Evolutionary conservation across 108 stramenopile species (phyloP).

Genomic region (Cylindrotheca fusiformis): DNA sequence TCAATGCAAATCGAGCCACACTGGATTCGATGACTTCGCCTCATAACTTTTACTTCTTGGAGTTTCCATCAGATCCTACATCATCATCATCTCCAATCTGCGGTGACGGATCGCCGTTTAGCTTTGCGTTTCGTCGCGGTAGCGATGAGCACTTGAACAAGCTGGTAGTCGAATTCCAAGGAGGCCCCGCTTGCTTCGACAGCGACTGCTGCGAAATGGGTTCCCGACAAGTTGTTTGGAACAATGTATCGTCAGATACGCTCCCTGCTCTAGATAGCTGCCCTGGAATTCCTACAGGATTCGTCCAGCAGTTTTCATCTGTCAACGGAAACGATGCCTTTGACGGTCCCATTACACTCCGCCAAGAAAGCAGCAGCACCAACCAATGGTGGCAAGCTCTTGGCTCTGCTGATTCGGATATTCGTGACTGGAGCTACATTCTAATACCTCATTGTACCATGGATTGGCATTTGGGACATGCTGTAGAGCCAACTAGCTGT

Average conservation of each 20-base stretch:
- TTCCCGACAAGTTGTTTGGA: not conserved
- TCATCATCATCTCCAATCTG: conserved; percentile 4
- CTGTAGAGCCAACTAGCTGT: not conserved
- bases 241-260: not conserved
- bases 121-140: conserved; percentile 12
- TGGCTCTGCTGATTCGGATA: not conserved
- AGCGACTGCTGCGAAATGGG: not conserved
- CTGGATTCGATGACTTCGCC: not conserved
- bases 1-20: too few species aligned
- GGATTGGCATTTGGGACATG: conserved; percentile 20
- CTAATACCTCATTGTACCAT: conserved; percentile 12
- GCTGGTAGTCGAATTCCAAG: conserved; percentile 9
- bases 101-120: conserved; percentile 3
- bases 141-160: conserved; percentile 3
- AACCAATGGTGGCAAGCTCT: conserved; percentile 10
- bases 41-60: conserved; percentile 6
- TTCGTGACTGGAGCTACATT: conserved; percentile 13
- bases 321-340: not conserved
- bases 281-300: conserved; percentile 5
- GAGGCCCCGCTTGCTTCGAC: conserved; percentile 10
- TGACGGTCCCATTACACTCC: not conserved
- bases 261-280: conserved; percentile 1
- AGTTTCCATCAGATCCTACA: conserved; percentile 5
- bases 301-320: not conserved
- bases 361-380: not conserved